Base-by-base conservation (phyloP, 192 early-diverging fungal genomes). In the Dimargaris xerosporica region DNA sequence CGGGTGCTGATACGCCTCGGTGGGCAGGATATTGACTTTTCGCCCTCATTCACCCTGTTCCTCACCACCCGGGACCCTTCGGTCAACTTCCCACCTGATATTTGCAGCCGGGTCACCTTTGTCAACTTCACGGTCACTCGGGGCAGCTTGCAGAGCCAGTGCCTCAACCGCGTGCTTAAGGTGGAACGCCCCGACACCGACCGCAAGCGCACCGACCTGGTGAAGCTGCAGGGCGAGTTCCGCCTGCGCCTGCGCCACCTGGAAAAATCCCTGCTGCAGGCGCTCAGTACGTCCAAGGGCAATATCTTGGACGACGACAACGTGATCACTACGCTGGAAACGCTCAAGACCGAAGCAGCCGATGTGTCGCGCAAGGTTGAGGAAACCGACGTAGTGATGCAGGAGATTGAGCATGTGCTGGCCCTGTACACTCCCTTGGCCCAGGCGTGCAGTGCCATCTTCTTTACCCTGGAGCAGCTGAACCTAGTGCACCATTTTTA, bases 101-200 rank as follows among this genome's bases (percentile, higher is more conserved):
- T 99, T 19, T 94, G 88, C 78, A 88, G 85, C 66, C 87, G 97
- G 46, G 94, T 98, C 4, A 98, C 97, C 2, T 95, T 99, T 76
- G 93, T 99, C 50, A 99, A 98, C 84, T 99, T 98, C 67, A 94
- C 96, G 0, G 90, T 98, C 19, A 99, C 97, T 17, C 85, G 93
- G 28, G 85, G 87, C 44, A 93, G 91, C 74, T 75, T 99, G 62
- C 94, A 97, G 73, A 91, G 88, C 64, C 97, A 99, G 77, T 97
- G 97, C 74, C 75, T 99, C 71, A 87, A 92, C 66, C 85, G 91
- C 73, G 93, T 96, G 4, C 82, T 99, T 68, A 91, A 91, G 63
- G 84, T 85, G 46, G 94, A 97, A 77, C 74, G 96, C 45, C 93
- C 97, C 1, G 97, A 99, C 71, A 91, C 93, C 5, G 97, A 98